These are phyloP conservation scores for Annona cherimola DNA, from an alignment of 164 flowering plant species.

Conservation along the genomic window DNA sequence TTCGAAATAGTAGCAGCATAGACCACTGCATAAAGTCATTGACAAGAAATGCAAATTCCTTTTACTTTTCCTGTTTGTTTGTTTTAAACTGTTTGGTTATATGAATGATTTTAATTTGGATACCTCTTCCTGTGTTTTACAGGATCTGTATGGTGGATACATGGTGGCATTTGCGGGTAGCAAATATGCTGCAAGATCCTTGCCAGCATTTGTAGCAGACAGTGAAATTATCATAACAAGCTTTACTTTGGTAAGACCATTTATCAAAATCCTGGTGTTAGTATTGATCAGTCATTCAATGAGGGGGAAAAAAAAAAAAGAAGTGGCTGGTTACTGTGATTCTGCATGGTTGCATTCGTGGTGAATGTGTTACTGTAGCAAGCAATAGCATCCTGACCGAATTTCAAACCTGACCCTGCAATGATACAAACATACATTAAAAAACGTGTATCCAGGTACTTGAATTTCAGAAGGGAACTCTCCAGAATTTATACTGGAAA, in stretches of 20 bases:
- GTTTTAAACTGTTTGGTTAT: background rate
- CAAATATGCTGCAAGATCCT: constrained; percentile 90
- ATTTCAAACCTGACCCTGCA: no score
- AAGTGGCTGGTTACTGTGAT: no score
- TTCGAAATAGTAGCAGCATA: no score
- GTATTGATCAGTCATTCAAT: no score
- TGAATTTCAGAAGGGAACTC: constrained; percentile 77
- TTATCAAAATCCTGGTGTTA: background rate
- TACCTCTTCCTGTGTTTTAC: constrained; percentile 10
- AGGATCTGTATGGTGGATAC: constrained; percentile 65
- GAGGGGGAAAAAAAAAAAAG: no score
- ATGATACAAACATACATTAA: background rate
- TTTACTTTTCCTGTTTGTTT: background rate
- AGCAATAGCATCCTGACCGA: no score
- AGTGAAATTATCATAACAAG: constrained; percentile 65
- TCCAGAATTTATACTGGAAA: constrained; percentile 3
- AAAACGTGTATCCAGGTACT: constrained; percentile 43
- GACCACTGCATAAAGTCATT: no score
- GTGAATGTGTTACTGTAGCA: no score
- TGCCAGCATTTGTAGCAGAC: constrained; percentile 78
- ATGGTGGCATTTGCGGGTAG: constrained; percentile 99
- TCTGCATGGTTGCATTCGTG: no score
- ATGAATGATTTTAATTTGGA: background rate
- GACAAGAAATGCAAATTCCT: background rate
- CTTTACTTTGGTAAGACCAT: constrained; percentile 74